These are phyloP conservation scores for Globisporangium echinulatum DNA, from an alignment of 352 stramenopile genomes.

Conservation along the genomic window DNA sequence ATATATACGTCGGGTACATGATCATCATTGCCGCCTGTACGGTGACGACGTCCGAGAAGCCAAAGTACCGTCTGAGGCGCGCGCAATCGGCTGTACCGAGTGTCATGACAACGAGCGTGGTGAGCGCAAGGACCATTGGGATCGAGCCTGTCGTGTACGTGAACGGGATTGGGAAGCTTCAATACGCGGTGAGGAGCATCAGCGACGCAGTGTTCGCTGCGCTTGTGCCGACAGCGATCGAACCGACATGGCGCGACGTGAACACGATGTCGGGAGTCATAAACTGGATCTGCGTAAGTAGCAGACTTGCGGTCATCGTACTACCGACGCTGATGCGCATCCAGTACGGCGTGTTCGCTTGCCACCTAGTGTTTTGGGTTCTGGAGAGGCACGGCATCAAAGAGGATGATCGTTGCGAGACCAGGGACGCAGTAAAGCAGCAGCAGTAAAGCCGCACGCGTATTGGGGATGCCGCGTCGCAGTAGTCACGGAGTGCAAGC, in stretches of 20 bases:
- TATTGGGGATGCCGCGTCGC: not conserved
- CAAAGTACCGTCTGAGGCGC: not conserved
- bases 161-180: constrained; percentile 9
- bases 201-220: too few relatives aligned
- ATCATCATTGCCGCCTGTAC: not conserved
- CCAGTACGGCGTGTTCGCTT: not conserved
- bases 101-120: not conserved
- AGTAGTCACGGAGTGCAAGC: constrained; percentile 1
- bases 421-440: not conserved
- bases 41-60: not conserved
- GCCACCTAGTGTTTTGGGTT: not conserved
- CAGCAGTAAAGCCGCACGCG: not conserved
- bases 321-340: too few relatives aligned
- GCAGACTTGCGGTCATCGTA: too few relatives aligned
- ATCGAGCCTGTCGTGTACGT: not conserved
- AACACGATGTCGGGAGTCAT: too few relatives aligned
- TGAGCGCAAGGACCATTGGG: not conserved
- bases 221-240: too few relatives aligned
- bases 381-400: not conserved
- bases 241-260: too few relatives aligned
- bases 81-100: not conserved
- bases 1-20: too few relatives aligned
- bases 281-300: too few relatives aligned
- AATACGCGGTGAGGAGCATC: not conserved
- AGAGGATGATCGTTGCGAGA: not conserved